Base-by-base conservation (phyloP, 495 filamentous ascomycete genomes). In the Aspergillus leporis region DNA sequence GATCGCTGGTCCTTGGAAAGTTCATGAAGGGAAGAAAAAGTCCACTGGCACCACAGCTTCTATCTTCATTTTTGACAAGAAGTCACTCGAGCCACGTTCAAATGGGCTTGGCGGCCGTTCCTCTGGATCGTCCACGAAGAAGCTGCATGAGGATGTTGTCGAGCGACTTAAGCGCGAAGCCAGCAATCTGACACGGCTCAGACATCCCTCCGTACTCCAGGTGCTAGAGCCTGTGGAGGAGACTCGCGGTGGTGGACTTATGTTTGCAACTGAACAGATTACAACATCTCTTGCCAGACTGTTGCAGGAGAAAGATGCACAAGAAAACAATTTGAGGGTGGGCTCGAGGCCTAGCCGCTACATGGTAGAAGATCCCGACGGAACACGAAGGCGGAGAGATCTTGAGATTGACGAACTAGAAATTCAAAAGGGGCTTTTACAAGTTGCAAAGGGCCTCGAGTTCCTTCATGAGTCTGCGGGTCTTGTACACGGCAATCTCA, bases 381-480 rank as follows among this genome's bases (percentile, higher is more conserved):
- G 90, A 23, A 82, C 79, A 14, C 81, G 88, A 58, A 80, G 86
- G 66, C 78, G 91, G 61, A 83, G 90, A 60, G 95, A 98, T 66
- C 62, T 97, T 2, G 94, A 98, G 68, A 93, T 98, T 57, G 95
- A 98, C 68, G 94, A 98, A 74, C 76, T 98, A 61, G 94, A 98
- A 70, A 94, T 98, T 61, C 94, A 98, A 70, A 98, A 98, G 74
- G 94, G 94, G 0, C 71, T 98, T 43, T 74, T 97, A 49, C 94
- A 98, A 72, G 82, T 98, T 40, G 91, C 90, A 61, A 97, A 96
- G 70, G 94, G 92, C 18, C 77, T 98, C 23, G 93, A 98, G 74
- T 98, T 98, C 64, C 77, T 98, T 19, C 94, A 98, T 65, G 94
- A 98, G 69, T 97, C 93, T 67, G 94, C 94, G 28, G 91, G 90